Evolutionary conservation across 768 basidiomycete genomes (phyloP), one percentile per base, ranked within the genome.

Genomic region (Lyophyllum semitale): DNA sequence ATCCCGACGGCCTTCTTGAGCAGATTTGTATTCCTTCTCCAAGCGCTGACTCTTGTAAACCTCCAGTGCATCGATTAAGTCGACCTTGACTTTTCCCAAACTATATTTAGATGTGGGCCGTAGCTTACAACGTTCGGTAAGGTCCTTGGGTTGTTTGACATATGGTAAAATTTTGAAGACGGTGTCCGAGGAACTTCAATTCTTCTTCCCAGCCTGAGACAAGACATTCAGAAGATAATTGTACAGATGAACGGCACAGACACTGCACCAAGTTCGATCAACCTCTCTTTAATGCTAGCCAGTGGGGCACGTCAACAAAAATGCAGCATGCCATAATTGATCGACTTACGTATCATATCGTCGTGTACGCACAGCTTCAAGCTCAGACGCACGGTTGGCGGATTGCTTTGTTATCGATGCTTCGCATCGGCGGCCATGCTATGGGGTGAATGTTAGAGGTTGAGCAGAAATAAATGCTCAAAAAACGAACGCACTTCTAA

Each of bases 1-100:
- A 25, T 0, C 13, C 18, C 18, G 4, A 8, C 54, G 48, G 4
- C 20, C 9, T 0, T 8, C 4, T 32, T 50, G 33, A 26, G 43
- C 48, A 18, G 2, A n/a, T 0, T 22, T 20, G 18, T 55, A 30
- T 23, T 43, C 48, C 15, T 23, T 1, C 29, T 49, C 48, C 32
- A 50, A 22, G 25, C 42, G 48, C 2, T 8, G 17, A 17, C 23
- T n/a, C 33, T 51, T 38, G 2, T 17, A 6, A 7, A 11, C 8
- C 20, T 45, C 33, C 27, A 55, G n/a, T 6, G 13, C n/a, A 25
- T 33, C n/a, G 9, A 55, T 46, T 8, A 55, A 11, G 15, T 30
- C 41, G 15, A 35, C 32, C 20, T 55, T 55, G 29, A 44, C 50
- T 51, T 51, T 38, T 25, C 7, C 54, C 54, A 55, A 27, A 43